Evolutionary conservation across 163 green algal species (phyloP), one percentile per base, ranked within the genome.

Genomic region (Chlamydomonas reinhardtii): DNA sequence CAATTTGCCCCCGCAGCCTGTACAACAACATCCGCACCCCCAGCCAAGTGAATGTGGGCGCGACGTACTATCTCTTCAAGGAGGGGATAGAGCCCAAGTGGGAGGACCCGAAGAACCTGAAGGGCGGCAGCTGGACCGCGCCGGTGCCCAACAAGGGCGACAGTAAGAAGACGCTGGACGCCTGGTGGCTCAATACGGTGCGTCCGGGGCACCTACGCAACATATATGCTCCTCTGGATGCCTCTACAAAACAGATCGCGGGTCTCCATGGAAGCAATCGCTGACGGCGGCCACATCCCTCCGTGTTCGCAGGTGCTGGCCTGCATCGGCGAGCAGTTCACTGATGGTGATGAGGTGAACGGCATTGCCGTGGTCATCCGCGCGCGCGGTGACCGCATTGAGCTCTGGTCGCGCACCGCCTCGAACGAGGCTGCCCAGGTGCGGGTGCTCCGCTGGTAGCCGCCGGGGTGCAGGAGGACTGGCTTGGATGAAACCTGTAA

Each of bases 1-100:
- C 48, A 14, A 24, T 19, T 73, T n/a, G 2, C 31, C 20, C 69
- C 22, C 35, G 91, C 96, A 99, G 96, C 89, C 90, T 99, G 86
- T 99, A 99, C 95, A 99, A 99, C 93, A 99, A 99, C 91, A 98
- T 99, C 90, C 95, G 98, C 85, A 95, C 94, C 2, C 98, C 98
- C 3, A 96, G 93, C 84, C 94, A 96, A 87, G 94, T 99, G 22
- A 90, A 95, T 54, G 86, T 93, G 20, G 95, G 93, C 17, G 95
- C 96, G n/a, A 98, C 99, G 82, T 97, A 99, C 84, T 97, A 99
- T 84, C 90, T 99, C 35, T 99, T 99, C 94, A 98, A 98, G 80
- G 94, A 98, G 64, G 96, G 97, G 71, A 97, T 99, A 78, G 95
- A 99, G 91, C 98, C 98, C 61, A 99, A 99, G 94, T 99, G 98